Evolutionary conservation across 2,329 filamentous ascomycete genomes (phyloP).

Genomic region (Trichoderma hamatum): DNA sequence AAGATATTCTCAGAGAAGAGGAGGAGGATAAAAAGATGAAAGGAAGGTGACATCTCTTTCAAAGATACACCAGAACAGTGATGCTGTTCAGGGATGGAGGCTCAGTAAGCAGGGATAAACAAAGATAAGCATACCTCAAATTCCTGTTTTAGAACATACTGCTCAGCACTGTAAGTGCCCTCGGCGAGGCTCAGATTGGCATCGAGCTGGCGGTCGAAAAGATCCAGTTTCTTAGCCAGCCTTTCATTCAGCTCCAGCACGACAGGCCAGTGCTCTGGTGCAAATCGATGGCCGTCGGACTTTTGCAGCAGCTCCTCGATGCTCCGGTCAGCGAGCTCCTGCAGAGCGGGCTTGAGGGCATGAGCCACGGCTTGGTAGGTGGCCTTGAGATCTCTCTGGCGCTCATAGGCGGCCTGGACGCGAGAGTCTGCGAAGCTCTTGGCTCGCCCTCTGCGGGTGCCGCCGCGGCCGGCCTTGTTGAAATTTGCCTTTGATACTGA

Average conservation of each 20-base stretch:
- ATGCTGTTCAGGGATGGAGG: background rate
- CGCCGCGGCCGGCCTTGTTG: constrained; percentile 44
- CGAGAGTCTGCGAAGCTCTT: constrained; percentile 59
- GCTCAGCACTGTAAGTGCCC: constrained; percentile 41
- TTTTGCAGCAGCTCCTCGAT: constrained; percentile 61
- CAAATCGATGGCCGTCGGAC: constrained; percentile 55
- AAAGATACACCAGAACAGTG: constrained; percentile 7
- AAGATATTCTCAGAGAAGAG: constrained; percentile 17
- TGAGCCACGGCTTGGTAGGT: constrained; percentile 65
- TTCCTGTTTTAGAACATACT: constrained; percentile 41
- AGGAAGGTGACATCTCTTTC: background rate
- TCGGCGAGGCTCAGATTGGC: constrained; percentile 45
- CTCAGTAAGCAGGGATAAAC: constrained; percentile 28
- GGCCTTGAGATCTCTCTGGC: constrained; percentile 68
- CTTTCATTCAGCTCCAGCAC: constrained; percentile 51
- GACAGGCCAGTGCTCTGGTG: constrained; percentile 56
- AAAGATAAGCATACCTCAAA: constrained; percentile 43
- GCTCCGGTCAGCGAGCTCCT: constrained; percentile 65
- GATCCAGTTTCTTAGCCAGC: constrained; percentile 38
- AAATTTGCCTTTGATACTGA: constrained; percentile 40
- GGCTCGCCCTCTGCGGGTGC: constrained; percentile 53
- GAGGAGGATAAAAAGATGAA: background rate
- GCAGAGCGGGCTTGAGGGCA: constrained; percentile 64
- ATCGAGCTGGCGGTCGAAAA: constrained; percentile 40
- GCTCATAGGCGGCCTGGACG: constrained; percentile 62